A percentile compares a stretch with the other conserved stretches of the same genome.
Evolutionary conservation across 768 basidiomycete genomes (phyloP).

Genomic region (Boletus huronensis): DNA sequence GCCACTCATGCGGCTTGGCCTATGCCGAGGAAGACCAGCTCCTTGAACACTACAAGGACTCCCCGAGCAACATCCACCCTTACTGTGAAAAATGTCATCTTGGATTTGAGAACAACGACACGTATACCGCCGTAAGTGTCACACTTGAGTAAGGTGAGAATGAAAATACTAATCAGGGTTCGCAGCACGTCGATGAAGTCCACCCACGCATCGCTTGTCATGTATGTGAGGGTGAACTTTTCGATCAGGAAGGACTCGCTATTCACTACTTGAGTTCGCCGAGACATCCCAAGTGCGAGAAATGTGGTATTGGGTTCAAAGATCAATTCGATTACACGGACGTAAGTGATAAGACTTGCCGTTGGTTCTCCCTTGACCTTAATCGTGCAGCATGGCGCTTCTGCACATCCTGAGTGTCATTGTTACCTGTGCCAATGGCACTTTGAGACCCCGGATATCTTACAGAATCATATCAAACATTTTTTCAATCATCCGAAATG

Average conservation of each 20-base stretch:
- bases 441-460: constrained; percentile 36
- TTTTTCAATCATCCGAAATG: constrained; percentile 48
- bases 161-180: neutral
- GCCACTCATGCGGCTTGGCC: constrained; percentile 21
- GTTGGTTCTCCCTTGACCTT: constrained; percentile 9
- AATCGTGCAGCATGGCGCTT: constrained; percentile 28
- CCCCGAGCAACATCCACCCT: constrained; percentile 35
- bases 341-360: constrained; percentile 15
- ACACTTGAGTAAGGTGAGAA: neutral
- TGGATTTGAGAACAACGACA: constrained; percentile 34
- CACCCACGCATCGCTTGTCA: constrained; percentile 40
- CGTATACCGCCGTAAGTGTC: constrained; percentile 30
- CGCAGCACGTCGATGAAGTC: constrained; percentile 37
- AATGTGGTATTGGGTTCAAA: constrained; percentile 27
- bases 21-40: constrained; percentile 36
- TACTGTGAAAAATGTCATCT: constrained; percentile 31
- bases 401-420: constrained; percentile 30
- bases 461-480: constrained; percentile 40
- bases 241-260: constrained; percentile 22
- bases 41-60: constrained; percentile 38
- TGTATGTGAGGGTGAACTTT: constrained; percentile 21
- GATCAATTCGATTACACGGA: constrained; percentile 26
- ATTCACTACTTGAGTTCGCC: constrained; percentile 27
- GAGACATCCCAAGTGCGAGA: constrained; percentile 28
- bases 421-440: constrained; percentile 38